Conservation (phyloP, 345 rosid genomes). For the Bruguiera gymnorhiza region DNA sequence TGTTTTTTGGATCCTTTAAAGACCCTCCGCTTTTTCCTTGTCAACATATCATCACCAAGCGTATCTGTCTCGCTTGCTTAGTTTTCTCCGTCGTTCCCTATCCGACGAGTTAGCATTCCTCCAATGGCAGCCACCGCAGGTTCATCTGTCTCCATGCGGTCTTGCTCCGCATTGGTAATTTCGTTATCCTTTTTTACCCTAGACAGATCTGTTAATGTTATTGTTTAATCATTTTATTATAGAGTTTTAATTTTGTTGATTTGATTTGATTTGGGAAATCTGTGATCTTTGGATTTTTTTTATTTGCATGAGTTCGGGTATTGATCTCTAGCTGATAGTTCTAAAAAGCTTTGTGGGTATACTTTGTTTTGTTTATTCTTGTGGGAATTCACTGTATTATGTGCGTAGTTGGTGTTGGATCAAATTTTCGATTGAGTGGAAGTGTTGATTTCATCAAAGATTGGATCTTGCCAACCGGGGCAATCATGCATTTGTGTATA, state of each 20-base stretch:
- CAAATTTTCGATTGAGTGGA: neutral
- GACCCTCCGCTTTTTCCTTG: neutral
- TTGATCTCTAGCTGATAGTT: neutral
- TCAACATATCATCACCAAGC: neutral
- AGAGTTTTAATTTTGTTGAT: neutral
- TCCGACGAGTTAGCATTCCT: neutral
- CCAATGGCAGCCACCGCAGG: conserved; percentile 28
- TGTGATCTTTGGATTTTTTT: neutral
- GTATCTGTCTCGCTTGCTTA: neutral
- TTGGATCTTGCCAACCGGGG: neutral
- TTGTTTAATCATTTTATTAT: neutral
- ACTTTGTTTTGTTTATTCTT: neutral
- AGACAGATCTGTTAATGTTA: conserved; percentile 14
- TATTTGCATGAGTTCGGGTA: neutral
- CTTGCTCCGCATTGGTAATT: conserved; percentile 17
- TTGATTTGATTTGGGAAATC: conserved; percentile 6
- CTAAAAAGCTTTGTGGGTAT: neutral
- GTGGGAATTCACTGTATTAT: neutral
- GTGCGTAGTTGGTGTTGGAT: neutral
- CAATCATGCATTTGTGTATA: neutral
- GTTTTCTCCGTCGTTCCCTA: conserved; percentile 18
- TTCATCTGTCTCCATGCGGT: conserved; percentile 25
- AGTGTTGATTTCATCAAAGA: neutral
- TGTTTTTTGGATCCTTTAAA: no score
- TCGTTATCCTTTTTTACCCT: neutral